Evolutionary conservation across 2,329 filamentous ascomycete species (phyloP), one percentile per base, ranked within the genome.

Genomic region (Aulographum hederae): DNA sequence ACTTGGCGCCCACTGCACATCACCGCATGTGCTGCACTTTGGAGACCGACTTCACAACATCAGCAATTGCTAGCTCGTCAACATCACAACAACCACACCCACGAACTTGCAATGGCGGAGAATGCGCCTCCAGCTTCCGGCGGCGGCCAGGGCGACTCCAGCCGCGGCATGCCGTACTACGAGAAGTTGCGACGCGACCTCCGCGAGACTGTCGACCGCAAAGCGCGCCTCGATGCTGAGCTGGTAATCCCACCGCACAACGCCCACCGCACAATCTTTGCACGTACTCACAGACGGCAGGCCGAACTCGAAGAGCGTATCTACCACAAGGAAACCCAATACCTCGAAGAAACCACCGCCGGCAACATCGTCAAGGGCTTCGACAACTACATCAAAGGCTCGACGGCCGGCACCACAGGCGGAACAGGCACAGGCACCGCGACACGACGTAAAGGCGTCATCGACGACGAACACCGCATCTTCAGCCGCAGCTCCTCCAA

Each of bases 341-440:
- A 98, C 52, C 72, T 98, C 32, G 86, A 95, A 52, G 82, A 82
- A 46, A 76, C 74, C 11, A 72, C 65, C 43, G 69, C 69, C 14
- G 89, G 89, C 28, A 98, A 98, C 58, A 95, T 98, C 49, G 86
- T 98, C 51, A 84, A 80, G 30, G 89, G 89, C 15, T 98, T 98
- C 53, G 89, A 98, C 53, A 91, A 84, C 50, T 98, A 95, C 58
- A 91, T 93, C 62, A 98, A 98, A 55, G 85, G 81, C 33, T 68
- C 67, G 13, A 69, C 71, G n/a, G 61, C 65, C 2, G 65, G 66
- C 3, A 65, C 73, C 8, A 63, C 70, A 41, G 47, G 52, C 4
- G 44, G 48, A 17, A 42, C 41, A 33, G 11, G 8, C 11, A 28
- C 27, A 10, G 54, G 48, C 34, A 53, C 46, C 21, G 46, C 41